Base-by-base conservation (phyloP, 768 basidiomycete genomes). In the Calocera cornea region DNA sequence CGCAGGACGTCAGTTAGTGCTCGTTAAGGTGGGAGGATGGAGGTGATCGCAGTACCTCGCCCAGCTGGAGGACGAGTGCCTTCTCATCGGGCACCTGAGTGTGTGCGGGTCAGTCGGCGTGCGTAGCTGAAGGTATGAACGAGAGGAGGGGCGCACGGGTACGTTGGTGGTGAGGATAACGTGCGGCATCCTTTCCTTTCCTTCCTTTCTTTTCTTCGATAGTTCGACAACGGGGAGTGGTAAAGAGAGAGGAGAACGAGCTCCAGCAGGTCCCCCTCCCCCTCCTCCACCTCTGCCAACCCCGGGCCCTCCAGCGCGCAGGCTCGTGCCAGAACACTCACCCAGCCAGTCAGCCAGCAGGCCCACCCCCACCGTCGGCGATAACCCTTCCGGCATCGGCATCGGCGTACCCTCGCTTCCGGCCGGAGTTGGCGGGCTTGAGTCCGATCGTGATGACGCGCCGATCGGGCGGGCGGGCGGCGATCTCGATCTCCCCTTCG, bases 21-120 rank as follows among this genome's bases (percentile, higher is more conserved):
- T 33, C 24, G 67, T 40, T 34, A 41, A 31, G 40, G 22, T 22
- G 7, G 5, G 17, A 44, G 33, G 33, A n/a, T 8, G 41, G 50
- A 29, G 22, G 64, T 22, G 22, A 17, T 41, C 50, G 8, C 1
- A 27, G 24, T 69, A 83, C 86, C 79, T 84, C 82, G 65, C 86
- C 85, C 72, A 88, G 83, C 68, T 86, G 82, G 17, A 80, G 76
- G 34, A 76, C 71, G 66, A 80, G 79, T 3, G 71, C 73, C 69
- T 76, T 78, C 38, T 73, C 74, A 54, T 76, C 76, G 29, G 73
- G 71, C 31, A 72, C 72, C 41, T 72, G 11, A 65, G 66, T 11
- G 11, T 66, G 66, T 11, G 72, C 14, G 31, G 8, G 7, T 60
- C 14, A 60, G 27, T 10, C 2, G 31, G 24, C 14, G 31, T 2